Base-by-base conservation (phyloP, 2,329 filamentous ascomycete species). In the Thelonectria rubi region DNA sequence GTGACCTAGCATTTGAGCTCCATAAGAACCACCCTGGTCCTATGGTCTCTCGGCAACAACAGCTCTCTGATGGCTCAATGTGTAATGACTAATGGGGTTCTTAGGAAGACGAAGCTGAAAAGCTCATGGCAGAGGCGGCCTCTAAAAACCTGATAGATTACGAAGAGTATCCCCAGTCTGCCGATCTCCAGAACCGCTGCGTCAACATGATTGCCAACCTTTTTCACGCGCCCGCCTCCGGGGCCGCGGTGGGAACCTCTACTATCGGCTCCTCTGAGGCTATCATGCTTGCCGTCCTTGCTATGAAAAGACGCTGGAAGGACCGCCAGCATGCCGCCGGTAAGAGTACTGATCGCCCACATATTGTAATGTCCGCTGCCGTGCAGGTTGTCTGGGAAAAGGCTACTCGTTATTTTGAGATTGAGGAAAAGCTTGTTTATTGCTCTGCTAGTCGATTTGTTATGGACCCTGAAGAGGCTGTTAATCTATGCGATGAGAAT, bases 371-470 rank as follows among this genome's bases (percentile, higher is more conserved):
- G 94, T 96, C 92, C 71, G 93, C 92, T 24, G 94, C 94, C 32
- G 94, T 97, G 2, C 94, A 98, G 80, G 94, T 97, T 43, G 97
- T 93, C 84, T 97, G 94, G 94, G 93, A 97, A 78, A 97, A 97
- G 82, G 90, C 91, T 0, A 88, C 90, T 5, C 85, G 93, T 53
- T 97, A 96, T 80, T 95, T 97, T 71, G 94, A 98, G 72, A 86
- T 97, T 43, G 94, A 97, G 69, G 94, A 97, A 82, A 92, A 91
- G 79, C 93, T 86, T 8, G 86, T 89, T 30, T 88, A 86, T 76
- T 90, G 87, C 77, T 84, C 85, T 0, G 77, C 79, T 2, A 84
- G 87, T 0, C 81, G 88, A 63, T 90, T 82, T 69, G 86, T 89
- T 53, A 86, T 90, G 62, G 87, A 90, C 69, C 87, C 88, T 0